Percentiles rank a stretch among this genome's conserved stretches.
These are phyloP conservation scores for Tricharina praecox DNA, from an alignment of 495 filamentous ascomycete species.

Conservation along the genomic window DNA sequence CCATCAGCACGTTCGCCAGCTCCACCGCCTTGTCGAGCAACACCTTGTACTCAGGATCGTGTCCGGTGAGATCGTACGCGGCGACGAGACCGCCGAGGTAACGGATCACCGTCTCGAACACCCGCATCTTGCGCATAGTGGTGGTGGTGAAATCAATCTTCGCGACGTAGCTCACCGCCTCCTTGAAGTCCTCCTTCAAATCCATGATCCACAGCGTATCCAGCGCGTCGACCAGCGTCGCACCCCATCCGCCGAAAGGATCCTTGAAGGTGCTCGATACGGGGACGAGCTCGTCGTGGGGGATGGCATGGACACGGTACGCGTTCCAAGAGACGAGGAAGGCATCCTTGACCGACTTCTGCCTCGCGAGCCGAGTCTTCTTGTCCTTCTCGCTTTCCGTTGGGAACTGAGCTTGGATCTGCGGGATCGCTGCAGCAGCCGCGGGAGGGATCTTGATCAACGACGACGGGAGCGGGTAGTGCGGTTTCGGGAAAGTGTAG, in stretches of 20 bases:
- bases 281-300: conserved; percentile 60
- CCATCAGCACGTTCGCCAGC: conserved; percentile 53
- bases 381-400: conserved; percentile 45
- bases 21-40: conserved; percentile 77
- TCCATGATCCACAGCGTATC: conserved; percentile 97
- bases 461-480: conserved; percentile 53
- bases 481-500: conserved; percentile 33
- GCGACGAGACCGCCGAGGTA: conserved; percentile 72
- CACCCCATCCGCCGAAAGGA: conserved; percentile 89
- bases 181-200: conserved; percentile 72
- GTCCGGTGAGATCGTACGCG: conserved; percentile 57
- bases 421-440: conserved; percentile 48
- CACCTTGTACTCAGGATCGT: conserved; percentile 38
- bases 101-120: conserved; percentile 80
- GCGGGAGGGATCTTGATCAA: conserved; percentile 63
- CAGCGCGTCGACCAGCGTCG: conserved; percentile 80
- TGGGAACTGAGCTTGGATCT: conserved; percentile 54
- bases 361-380: conserved; percentile 44
- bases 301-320: conserved; percentile 63
- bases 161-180: conserved; percentile 57
- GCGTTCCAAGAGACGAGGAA: conserved; percentile 59
- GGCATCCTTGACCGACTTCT: conserved; percentile 47
- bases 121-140: conserved; percentile 39
- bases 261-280: conserved; percentile 41
- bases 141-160: conserved; percentile 82